Base-by-base conservation (phyloP, 2,329 filamentous ascomycete species). In the Hypoxylon sp. region DNA sequence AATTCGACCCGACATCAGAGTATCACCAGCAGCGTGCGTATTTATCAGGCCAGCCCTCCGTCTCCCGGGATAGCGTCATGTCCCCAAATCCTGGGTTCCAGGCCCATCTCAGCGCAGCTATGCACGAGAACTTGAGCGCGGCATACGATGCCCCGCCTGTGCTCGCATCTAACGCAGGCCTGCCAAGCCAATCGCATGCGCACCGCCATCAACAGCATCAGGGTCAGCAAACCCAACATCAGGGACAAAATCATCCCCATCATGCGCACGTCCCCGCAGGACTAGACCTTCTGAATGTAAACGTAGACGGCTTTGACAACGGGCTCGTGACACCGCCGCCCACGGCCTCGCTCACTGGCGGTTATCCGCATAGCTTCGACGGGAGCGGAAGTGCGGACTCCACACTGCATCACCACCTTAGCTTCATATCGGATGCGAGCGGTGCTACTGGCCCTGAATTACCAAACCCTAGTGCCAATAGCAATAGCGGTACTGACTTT, bases 311-410 rank as follows among this genome's bases (percentile, higher is more conserved):
- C n/a, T 86, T 85, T 67, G 78, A 82, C 19, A 82, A 83, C 64
- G 86, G 85, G 1, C 83, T 89, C 17, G 83, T 83, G 28, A 89
- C 87, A 5, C 87, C 87, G 23, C 87, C 87, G 2, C 86, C 85
- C 3, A 86, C 84, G 1, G 86, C 85, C 1, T 82, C 82, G 1
- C 76, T 89, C 13, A 81, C 84, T 23, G 80, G 80, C 38, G 81
- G 85, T 71, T 79, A 82, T 45, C 73, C 78, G 14, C 80, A 81
- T 65, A 73, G 63, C 52, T 86, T 86, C 73, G 83, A 85, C 5
- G 71, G 70, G 41, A 71, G 69, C 28, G 70, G 69, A 17, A 67
- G 67, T 52, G 62, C 65, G 2, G 63, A 64, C 13, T 65, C 73
- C 32, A 68, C 68, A 2, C 67, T 76, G 2, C 73, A 76, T 21